A percentile compares a stretch with the other conserved stretches of the same genome.
phyloP scores from a whole-genome alignment of 2,329 filamentous ascomycete species.

The Aspergillus quadrilineatus region DNA sequence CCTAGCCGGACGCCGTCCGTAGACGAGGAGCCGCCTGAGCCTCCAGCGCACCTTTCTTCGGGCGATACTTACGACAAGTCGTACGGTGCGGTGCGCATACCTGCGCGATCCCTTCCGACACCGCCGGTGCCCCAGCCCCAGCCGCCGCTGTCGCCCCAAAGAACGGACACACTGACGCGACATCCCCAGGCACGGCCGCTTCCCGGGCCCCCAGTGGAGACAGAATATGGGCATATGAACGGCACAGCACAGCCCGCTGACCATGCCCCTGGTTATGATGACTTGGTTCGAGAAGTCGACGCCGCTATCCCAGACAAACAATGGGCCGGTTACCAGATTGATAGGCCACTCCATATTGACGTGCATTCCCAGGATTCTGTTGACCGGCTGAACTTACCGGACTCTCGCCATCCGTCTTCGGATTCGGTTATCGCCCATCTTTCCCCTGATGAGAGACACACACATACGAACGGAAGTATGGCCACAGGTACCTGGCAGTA shows the following conservation, averaged over 20 bases:
- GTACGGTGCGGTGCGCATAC: constrained; percentile 30
- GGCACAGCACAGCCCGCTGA: constrained; percentile 39
- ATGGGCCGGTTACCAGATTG: constrained; percentile 26
- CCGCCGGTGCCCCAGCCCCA: constrained; percentile 54
- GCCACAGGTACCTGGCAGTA: constrained; percentile 46
- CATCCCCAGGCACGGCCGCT: constrained; percentile 60
- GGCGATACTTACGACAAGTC: constrained; percentile 30
- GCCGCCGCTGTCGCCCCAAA: constrained; percentile 50
- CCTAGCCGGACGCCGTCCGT: constrained; percentile 16
- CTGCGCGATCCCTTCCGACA: constrained; percentile 43
- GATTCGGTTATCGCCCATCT: constrained; percentile 25
- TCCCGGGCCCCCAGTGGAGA: constrained; percentile 56
- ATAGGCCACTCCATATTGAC: constrained; percentile 24
- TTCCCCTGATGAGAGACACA: constrained; percentile 46
- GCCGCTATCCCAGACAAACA: constrained; percentile 48
- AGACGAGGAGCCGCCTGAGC: constrained; percentile 36
- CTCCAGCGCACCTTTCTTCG: constrained; percentile 32
- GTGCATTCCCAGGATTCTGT: constrained; percentile 16
- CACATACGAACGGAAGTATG: constrained; percentile 50
- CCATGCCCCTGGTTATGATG: constrained; percentile 50
- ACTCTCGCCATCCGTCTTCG: constrained; percentile 9
- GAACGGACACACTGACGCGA: constrained; percentile 54
- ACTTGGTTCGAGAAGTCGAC: constrained; percentile 59
- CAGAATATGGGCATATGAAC: constrained; percentile 31
- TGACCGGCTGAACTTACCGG: not conserved